Conservation (phyloP, 257 asterid genomes). For the Solanum pinnatisectum region DNA sequence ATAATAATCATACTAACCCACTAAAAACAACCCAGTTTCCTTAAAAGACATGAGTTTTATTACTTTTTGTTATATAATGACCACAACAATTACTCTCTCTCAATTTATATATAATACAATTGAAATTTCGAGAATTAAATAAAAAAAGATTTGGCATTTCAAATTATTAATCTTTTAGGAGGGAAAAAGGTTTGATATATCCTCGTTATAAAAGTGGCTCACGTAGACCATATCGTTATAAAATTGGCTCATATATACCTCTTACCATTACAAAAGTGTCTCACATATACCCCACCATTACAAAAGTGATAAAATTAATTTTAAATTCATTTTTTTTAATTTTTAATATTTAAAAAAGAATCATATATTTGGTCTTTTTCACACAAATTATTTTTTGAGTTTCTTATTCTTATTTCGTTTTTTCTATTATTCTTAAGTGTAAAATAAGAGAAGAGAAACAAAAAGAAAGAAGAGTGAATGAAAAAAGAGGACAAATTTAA, state of each 20-base stretch:
- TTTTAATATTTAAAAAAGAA: too few species aligned
- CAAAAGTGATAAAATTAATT: neutral
- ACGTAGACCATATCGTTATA: fast-evolving
- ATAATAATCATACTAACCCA: conserved; percentile 23
- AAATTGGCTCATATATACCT: too few species aligned
- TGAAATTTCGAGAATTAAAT: neutral
- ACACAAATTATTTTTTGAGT: neutral
- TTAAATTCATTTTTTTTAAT: too few species aligned
- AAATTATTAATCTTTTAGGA: too few species aligned
- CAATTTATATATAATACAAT: neutral
- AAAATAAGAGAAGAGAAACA: neutral
- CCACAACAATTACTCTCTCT: neutral
- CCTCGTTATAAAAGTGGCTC: too few species aligned
- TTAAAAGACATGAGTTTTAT: conserved; percentile 33
- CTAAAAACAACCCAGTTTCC: conserved; percentile 16
- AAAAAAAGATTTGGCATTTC: neutral
- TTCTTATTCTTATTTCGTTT: neutral
- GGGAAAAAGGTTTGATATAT: too few species aligned
- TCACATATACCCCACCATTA: too few species aligned
- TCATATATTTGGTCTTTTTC: neutral
- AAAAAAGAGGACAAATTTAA: too few species aligned
- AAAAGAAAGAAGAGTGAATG: neutral
- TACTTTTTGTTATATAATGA: conserved; percentile 16
- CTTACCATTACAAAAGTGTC: too few species aligned
- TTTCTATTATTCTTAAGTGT: neutral